These are phyloP conservation scores for Kwoniella bestiolae DNA, from an alignment of 768 basidiomycete genomes.

Conservation along the genomic window DNA sequence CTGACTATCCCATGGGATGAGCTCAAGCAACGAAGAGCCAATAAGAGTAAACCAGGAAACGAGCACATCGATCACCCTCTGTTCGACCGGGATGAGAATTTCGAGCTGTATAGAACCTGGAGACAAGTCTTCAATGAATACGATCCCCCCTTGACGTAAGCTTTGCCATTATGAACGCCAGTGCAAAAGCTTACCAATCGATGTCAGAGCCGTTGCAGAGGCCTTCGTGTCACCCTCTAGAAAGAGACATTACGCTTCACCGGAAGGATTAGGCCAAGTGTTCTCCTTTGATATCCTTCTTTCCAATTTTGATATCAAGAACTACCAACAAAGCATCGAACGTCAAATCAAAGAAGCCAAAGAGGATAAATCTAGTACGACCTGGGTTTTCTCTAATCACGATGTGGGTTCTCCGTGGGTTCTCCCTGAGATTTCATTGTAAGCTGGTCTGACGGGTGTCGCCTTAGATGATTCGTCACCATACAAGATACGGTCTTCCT, in stretches of 20 bases:
- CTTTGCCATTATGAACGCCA: background rate
- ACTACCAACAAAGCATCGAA: slow-evolving; percentile 32
- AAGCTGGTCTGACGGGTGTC: background rate
- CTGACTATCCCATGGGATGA: slow-evolving; percentile 27
- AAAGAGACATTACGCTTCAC: slow-evolving; percentile 38
- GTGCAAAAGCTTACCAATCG: background rate
- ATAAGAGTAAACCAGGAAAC: slow-evolving; percentile 27
- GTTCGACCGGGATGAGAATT: slow-evolving; percentile 42
- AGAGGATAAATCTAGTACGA: slow-evolving; percentile 29
- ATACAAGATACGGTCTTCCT: slow-evolving; percentile 43
- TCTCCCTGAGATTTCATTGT: background rate
- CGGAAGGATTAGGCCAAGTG: slow-evolving; percentile 43
- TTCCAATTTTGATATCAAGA: slow-evolving; percentile 30
- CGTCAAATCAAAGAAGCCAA: slow-evolving; percentile 21
- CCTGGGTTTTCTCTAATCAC: slow-evolving; percentile 45
- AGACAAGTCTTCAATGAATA: slow-evolving; percentile 49
- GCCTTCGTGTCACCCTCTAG: slow-evolving; percentile 41
- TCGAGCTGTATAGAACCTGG: slow-evolving; percentile 43
- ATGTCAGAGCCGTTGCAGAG: slow-evolving; percentile 42
- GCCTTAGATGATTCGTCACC: slow-evolving; percentile 43
- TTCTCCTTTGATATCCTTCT: slow-evolving; percentile 50
- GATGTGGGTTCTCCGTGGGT: background rate
- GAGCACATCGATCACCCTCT: slow-evolving; percentile 29
- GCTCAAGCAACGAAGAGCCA: slow-evolving; percentile 19
- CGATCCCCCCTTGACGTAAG: slow-evolving; percentile 46